Evolutionary conservation across 2,329 filamentous ascomycete species (phyloP).

Genomic region (Venturia nashicola): DNA sequence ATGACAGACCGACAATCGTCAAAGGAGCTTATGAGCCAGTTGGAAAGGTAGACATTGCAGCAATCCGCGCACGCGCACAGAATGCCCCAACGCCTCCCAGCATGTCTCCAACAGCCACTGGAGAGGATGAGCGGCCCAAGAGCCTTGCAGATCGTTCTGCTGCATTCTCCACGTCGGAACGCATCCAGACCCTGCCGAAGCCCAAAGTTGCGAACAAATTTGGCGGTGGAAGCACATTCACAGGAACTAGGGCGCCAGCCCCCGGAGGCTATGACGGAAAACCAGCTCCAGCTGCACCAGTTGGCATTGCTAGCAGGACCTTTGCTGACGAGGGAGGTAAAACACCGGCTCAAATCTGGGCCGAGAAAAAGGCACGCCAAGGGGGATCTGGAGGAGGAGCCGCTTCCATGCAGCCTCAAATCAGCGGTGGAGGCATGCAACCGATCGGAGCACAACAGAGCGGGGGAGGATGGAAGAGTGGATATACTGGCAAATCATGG

Average conservation of each 20-base stretch:
- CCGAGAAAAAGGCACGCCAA: constrained; percentile 86
- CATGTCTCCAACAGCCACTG: constrained; percentile 32
- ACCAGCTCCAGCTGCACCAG: constrained; percentile 47
- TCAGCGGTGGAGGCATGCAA: constrained; percentile 15
- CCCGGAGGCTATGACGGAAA: constrained; percentile 56
- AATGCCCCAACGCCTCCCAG: constrained; percentile 22
- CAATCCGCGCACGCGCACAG: constrained; percentile 76
- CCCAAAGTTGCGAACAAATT: constrained; percentile 92
- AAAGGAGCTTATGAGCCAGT: constrained; percentile 92
- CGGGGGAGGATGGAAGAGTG: constrained; percentile 77
- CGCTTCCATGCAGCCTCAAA: constrained; percentile 18
- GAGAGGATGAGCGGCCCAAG: constrained; percentile 40
- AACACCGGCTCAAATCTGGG: constrained; percentile 93
- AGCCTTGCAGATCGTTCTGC: constrained; percentile 64
- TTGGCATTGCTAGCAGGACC: constrained; percentile 76
- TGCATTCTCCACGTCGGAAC: constrained; percentile 63
- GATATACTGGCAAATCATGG: constrained; percentile 84
- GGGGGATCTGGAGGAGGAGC: constrained; percentile 35
- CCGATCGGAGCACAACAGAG: constrained; percentile 57
- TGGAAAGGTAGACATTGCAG: constrained; percentile 93
- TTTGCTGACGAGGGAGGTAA: constrained; percentile 94
- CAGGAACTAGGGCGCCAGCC: constrained; percentile 78
- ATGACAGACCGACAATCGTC: constrained; percentile 72
- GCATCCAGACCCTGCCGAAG: constrained; percentile 73
- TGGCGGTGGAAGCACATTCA: constrained; percentile 57